Evolutionary conservation across 169 alveolate species (phyloP).

Genomic region (Plasmodium inui): DNA sequence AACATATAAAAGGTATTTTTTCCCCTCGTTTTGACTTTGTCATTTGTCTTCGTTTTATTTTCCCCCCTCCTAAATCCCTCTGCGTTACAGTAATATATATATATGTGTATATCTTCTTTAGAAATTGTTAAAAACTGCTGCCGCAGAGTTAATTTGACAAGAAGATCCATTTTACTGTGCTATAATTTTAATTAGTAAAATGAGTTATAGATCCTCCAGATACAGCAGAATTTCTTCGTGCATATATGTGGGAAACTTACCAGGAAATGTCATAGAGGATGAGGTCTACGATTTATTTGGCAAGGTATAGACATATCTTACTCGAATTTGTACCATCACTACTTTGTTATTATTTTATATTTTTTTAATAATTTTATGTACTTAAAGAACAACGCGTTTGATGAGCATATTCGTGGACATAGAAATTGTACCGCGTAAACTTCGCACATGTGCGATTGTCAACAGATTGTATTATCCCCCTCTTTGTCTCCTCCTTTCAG

Average conservation of each 20-base stretch:
- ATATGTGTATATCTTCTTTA: slow-evolving; percentile 4
- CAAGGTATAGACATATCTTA: slow-evolving; percentile 70
- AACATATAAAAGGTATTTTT: not conserved
- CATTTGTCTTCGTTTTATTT: not conserved
- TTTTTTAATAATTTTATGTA: not conserved
- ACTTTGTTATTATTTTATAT: slow-evolving; percentile 2
- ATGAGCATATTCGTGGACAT: not conserved
- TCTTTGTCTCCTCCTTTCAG: slow-evolving; percentile 63
- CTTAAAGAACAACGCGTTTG: not conserved
- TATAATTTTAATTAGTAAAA: slow-evolving; percentile 53
- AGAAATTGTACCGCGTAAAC: not conserved
- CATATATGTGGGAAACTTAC: slow-evolving; percentile 82
- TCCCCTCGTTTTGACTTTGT: slow-evolving; percentile 18
- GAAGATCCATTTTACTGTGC: slow-evolving; percentile 32
- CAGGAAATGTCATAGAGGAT: slow-evolving; percentile 79
- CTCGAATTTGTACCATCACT: not conserved
- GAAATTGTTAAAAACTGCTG: slow-evolving; percentile 38
- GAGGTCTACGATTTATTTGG: slow-evolving; percentile 80
- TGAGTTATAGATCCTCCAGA: slow-evolving; percentile 80
- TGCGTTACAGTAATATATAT: not conserved
- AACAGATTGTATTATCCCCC: not conserved
- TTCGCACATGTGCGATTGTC: not conserved
- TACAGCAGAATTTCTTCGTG: slow-evolving; percentile 78
- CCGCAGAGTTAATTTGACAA: slow-evolving; percentile 15
- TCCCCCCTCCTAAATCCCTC: not conserved